Evolutionary conservation across 2,329 filamentous ascomycete genomes (phyloP), one percentile per base, ranked within the genome.

Genomic region (Alternaria ethzedia): DNA sequence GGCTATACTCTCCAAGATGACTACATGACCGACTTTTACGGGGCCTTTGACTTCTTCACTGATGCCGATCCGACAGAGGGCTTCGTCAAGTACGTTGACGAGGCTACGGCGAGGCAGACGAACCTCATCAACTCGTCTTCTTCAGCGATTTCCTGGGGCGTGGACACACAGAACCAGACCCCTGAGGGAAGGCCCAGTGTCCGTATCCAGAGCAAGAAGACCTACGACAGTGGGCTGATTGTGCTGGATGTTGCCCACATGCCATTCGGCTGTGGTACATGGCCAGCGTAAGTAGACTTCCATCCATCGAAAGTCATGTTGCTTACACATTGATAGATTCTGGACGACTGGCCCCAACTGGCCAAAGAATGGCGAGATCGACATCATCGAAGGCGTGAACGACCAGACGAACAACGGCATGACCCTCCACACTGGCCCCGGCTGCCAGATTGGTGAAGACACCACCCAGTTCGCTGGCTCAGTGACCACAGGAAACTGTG

Each of bases 201-300:
- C 9, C 83, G 85, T 13, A 68, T 87, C 6, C 79, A 79, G 36
- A 83, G 81, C 70, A 83, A 83, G 63, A 78, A 81, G 47, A 78
- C 75, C 11, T 86, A 85, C 69, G 80, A 82, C 63, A 71, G 76
- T 25, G 84, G 84, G 21, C 74, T 85, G n/a, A 76, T 87, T 36
- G 79, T 85, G 4, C 70, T 82, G 28, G 84, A 87, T 69, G 78
- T 87, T 54, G 79, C 78, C 25, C 85, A 87, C 64, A 85, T 86
- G 77, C 85, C 85, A 1, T 80, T 79, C 10, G 83, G 82, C 30
- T 86, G 82, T 64, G 85, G 85, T 20, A 81, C 82, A 12, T 87
- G 85, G 85, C 84, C 84, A 30, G 84, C 85, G 69, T 76, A 69
- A 55, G 74, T 70, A 43, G 51, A 47, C 2, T 11, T 11, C 13